phyloP scores from a whole-genome alignment of 306 rosid genomes.

The Prunus davidiana region DNA sequence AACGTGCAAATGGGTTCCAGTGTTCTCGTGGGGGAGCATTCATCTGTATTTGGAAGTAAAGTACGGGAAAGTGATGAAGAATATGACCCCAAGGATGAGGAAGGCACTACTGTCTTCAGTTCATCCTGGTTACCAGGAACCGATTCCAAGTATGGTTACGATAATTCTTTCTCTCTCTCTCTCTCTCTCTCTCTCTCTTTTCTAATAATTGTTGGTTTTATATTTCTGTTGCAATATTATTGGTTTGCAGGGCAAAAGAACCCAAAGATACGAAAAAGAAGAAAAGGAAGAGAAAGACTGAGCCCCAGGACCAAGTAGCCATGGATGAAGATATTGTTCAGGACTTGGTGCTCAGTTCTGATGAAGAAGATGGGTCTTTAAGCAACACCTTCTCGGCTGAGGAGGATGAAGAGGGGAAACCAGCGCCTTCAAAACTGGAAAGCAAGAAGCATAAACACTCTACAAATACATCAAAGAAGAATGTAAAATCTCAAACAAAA shows the following conservation, averaged over 20 bases:
- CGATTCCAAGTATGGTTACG: conserved; percentile 44
- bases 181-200: not conserved
- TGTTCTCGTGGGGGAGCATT: conserved; percentile 74
- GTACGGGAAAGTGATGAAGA: conserved; percentile 60
- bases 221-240: not conserved
- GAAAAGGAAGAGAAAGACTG: conserved; percentile 44
- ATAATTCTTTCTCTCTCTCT: conserved; percentile 9
- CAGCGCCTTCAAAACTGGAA: conserved; percentile 33
- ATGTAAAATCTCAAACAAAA: conserved; percentile 29
- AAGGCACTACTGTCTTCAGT: conserved; percentile 61
- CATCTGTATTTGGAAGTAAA: conserved; percentile 53
- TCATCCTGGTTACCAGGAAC: conserved; percentile 94
- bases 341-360: conserved; percentile 87
- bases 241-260: conserved; percentile 44
- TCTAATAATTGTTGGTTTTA: not conserved
- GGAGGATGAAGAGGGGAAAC: conserved; percentile 28
- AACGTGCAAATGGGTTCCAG: conserved; percentile 41
- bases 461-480: conserved; percentile 34
- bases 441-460: conserved; percentile 33
- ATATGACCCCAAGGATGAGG: conserved; percentile 37
- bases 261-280: conserved; percentile 43
- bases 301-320: conserved; percentile 37
- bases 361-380: conserved; percentile 60
- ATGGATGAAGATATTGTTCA: conserved; percentile 79
- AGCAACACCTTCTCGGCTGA: conserved; percentile 28